Conservation (phyloP, 192 early-diverging fungal genomes). For the Coemansia sp. region DNA sequence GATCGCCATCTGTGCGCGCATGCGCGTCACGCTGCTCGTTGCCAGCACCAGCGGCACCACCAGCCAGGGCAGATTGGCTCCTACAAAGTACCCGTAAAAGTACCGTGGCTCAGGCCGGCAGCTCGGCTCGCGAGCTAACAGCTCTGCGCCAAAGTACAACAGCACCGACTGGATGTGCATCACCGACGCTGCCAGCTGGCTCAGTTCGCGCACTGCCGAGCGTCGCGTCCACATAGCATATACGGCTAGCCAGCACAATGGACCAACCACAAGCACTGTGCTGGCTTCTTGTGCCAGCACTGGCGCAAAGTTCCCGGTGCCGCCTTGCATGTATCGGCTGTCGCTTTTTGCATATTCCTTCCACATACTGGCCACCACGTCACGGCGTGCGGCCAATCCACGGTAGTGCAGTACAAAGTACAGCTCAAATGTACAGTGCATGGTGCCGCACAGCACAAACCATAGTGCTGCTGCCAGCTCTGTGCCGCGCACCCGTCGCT, state of each 20-base stretch:
- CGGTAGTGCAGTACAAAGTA: slow-evolving; percentile 60
- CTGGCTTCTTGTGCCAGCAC: slow-evolving; percentile 63
- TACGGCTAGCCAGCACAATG: slow-evolving; percentile 32
- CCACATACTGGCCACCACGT: slow-evolving; percentile 60
- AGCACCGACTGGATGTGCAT: slow-evolving; percentile 67
- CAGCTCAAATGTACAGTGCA: slow-evolving; percentile 66
- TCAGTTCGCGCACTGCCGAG: slow-evolving; percentile 47
- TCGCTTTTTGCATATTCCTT: slow-evolving; percentile 75
- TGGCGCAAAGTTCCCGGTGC: slow-evolving; percentile 15
- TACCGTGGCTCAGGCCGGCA: slow-evolving; percentile 60
- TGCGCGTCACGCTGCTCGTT: slow-evolving; percentile 13
- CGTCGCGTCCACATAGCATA: slow-evolving; percentile 23
- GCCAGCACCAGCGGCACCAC: slow-evolving; percentile 56
- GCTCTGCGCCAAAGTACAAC: slow-evolving; percentile 63
- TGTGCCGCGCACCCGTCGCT: slow-evolving; percentile 3
- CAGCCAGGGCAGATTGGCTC: slow-evolving; percentile 65
- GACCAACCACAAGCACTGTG: slow-evolving; percentile 54
- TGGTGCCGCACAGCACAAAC: slow-evolving; percentile 60
- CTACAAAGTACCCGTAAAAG: slow-evolving; percentile 65
- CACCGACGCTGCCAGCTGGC: slow-evolving; percentile 57
- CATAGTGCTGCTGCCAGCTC: slow-evolving; percentile 54
- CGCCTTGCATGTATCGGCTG: slow-evolving; percentile 61
- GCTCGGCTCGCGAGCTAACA: slow-evolving; percentile 54
- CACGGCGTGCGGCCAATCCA: slow-evolving; percentile 39
- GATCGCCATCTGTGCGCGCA: background rate